A percentile compares a stretch with the other conserved stretches of the same genome.
Evolutionary conservation across 805 yeast genomes (phyloP).

Genomic region (Yarrowia sp.): DNA sequence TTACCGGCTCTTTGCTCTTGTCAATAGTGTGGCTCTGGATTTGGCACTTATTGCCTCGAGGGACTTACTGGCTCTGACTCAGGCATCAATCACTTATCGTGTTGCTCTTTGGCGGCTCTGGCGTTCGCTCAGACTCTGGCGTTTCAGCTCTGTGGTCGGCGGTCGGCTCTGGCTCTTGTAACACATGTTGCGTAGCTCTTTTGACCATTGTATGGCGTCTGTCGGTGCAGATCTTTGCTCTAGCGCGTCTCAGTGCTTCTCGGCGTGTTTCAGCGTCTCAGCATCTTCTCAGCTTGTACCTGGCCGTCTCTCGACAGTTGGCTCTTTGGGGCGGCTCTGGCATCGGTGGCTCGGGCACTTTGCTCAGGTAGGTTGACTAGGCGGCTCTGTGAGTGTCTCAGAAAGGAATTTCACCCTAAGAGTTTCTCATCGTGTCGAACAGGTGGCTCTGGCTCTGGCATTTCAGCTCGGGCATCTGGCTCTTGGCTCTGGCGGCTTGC

Average conservation of each 20-base stretch:
- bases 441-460: constrained; percentile 26
- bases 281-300: constrained; percentile 20
- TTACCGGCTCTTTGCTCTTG: constrained; percentile 28
- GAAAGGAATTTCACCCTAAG: constrained; percentile 11
- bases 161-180: constrained; percentile 1
- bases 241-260: constrained; percentile 31
- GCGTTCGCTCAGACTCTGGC: constrained; percentile 22
- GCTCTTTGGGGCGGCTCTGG: constrained; percentile 30
- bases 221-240: constrained; percentile 28
- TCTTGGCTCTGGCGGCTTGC: constrained; percentile 32
- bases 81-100: background rate
- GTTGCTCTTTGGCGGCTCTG: constrained; percentile 20
- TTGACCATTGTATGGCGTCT: constrained; percentile 25
- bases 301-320: constrained; percentile 24
- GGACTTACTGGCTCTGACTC: constrained; percentile 28
- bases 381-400: constrained; percentile 30
- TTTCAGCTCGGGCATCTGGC: background rate
- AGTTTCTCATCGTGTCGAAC: constrained; percentile 2
- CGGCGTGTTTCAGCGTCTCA: constrained; percentile 11
- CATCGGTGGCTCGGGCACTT: constrained; percentile 10
- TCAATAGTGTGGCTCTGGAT: constrained; percentile 2
- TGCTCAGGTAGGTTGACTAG: constrained; percentile 23
- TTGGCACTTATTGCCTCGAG: constrained; percentile 21
- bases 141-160: background rate
- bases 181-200: constrained; percentile 16